Conservation (phyloP, 352 stramenopile genomes). For the Globisporangium yorkense region DNA sequence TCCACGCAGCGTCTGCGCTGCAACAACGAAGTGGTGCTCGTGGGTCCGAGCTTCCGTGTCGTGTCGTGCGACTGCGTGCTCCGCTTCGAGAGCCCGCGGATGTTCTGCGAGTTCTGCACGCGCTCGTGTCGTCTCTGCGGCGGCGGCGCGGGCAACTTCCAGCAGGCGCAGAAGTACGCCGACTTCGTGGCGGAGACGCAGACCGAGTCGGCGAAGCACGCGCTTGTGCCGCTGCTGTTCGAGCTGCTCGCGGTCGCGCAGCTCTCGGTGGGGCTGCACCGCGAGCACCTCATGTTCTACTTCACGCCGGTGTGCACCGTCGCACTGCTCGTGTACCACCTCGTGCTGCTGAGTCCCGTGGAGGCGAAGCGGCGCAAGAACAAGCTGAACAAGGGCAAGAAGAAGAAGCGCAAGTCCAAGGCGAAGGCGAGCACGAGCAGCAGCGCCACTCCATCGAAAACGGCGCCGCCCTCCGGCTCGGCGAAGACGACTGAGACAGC, state of each 20-base stretch:
- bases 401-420: constrained; percentile 50
- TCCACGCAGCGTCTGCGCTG: constrained; percentile 39
- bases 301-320: constrained; percentile 34
- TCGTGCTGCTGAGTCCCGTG: constrained; percentile 40
- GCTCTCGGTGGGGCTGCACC: constrained; percentile 33
- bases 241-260: constrained; percentile 42
- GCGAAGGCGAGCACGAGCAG: constrained; percentile 12
- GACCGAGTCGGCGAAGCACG: constrained; percentile 50
- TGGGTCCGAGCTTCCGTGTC: constrained; percentile 78
- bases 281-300: constrained; percentile 53
- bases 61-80: constrained; percentile 82
- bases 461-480: background rate
- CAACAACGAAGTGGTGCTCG: constrained; percentile 43
- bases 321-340: constrained; percentile 44
- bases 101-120: constrained; percentile 76
- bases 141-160: constrained; percentile 67
- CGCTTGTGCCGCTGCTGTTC: constrained; percentile 40
- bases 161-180: constrained; percentile 69
- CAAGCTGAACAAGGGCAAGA: constrained; percentile 34
- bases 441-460: constrained; percentile 2
- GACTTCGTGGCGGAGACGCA: constrained; percentile 67
- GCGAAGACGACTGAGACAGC: background rate
- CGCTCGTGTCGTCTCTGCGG: constrained; percentile 67
- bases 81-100: constrained; percentile 45
- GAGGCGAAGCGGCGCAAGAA: constrained; percentile 54